A percentile compares a stretch with the other conserved stretches of the same genome.
Conservation (phyloP, 2,329 filamentous ascomycete genomes). For the Talaromyces sp. region DNA sequence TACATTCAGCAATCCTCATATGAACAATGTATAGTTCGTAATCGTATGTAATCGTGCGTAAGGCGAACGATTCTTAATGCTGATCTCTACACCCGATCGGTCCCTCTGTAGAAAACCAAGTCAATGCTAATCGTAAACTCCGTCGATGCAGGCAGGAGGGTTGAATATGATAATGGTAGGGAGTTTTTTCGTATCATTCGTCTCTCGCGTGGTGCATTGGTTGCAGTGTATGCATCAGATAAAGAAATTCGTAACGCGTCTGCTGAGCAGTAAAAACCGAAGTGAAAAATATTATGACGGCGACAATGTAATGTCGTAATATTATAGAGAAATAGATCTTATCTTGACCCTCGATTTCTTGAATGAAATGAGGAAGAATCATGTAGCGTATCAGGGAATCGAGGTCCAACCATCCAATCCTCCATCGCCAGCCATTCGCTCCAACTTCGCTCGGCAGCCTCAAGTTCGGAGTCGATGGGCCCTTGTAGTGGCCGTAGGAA, state of each 20-base stretch:
- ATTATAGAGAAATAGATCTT: constrained; percentile 19
- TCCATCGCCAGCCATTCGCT: constrained; percentile 96
- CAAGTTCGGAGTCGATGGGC: constrained; percentile 74
- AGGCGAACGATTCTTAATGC: neutral
- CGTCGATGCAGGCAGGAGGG: neutral
- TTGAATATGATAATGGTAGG: neutral
- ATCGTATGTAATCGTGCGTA: neutral
- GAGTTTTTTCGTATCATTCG: neutral
- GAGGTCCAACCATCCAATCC: constrained; percentile 94
- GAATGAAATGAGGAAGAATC: constrained; percentile 39
- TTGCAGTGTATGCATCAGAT: constrained; percentile 3
- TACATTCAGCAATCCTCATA: neutral
- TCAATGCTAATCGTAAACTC: constrained; percentile 5
- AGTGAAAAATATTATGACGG: neutral
- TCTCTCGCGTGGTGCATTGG: neutral
- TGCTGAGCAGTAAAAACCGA: neutral
- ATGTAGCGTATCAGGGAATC: constrained; percentile 56
- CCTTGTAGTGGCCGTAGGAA: constrained; percentile 81
- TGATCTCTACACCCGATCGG: neutral
- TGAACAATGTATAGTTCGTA: neutral
- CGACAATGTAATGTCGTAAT: neutral
- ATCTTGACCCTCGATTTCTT: constrained; percentile 31
- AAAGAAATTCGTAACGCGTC: constrained; percentile 8
- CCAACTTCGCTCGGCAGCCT: constrained; percentile 79
- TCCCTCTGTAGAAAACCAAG: neutral